Evolutionary conservation across 2,329 filamentous ascomycete species (phyloP), one percentile per base, ranked within the genome.

Genomic region (Botrytis squamosa): DNA sequence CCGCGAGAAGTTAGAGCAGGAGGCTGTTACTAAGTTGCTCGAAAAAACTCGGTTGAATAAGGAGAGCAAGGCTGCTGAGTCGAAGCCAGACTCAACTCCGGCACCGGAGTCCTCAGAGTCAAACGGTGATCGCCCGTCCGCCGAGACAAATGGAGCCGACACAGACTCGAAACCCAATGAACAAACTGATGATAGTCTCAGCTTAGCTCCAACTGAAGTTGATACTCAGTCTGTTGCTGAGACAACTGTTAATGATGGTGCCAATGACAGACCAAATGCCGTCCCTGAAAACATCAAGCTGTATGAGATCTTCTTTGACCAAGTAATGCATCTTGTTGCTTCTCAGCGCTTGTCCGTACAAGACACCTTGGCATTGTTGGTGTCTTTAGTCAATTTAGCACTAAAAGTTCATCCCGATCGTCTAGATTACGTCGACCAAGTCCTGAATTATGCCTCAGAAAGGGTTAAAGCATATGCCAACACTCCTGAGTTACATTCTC

Each of bases 241-340:
- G 60, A 70, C 72, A 4, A 75, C 78, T 73, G 76, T 77, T 22
- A 75, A 72, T 2, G 78, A 89, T 69, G 85, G 84, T 40, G 81
- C 84, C 7, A 83, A 83, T 25, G 83, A 83, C 5, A 78, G 77
- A 72, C 78, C 59, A 67, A 83, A 83, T 78, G 85, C 89, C 33
- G 93, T 94, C 77, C 91, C 92, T 0, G 88, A 91, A 70, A 91
- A 94, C 79, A 90, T 97, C 74, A 95, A 93, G 83, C 88, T 99
- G 38, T 98, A 98, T 82, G 95, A 98, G 83, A 93, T 98, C 74
- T 99, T 98, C 86, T 97, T 98, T 80, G 92, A 94, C 70, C 96
- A 98, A 83, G 96, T 98, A 75, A 92, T 97, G 81, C 95, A 95
- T 80, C 86, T 99, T 70, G 95, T 98, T 75, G 95, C 94, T 83